Conservation (phyloP, 495 filamentous ascomycete species). For the Glonium stellatum region DNA sequence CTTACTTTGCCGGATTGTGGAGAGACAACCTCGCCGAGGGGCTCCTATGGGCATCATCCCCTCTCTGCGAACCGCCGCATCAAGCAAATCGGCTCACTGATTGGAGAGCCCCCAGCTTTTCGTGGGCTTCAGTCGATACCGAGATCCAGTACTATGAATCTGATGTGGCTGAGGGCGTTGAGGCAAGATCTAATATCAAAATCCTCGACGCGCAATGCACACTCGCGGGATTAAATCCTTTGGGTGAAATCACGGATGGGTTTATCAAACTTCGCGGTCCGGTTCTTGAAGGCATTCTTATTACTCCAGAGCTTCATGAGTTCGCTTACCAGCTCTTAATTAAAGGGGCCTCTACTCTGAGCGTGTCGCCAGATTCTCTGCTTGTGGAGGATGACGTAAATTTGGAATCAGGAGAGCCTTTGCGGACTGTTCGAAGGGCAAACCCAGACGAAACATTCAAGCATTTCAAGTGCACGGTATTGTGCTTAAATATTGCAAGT, state of each 20-base stretch:
- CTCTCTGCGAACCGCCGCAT: not conserved
- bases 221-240: not conserved
- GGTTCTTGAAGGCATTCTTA: not conserved
- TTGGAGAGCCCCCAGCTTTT: not conserved
- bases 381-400: not conserved
- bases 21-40: slow-evolving; percentile 13
- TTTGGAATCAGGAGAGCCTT: not conserved
- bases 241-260: not conserved
- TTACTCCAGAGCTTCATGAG: not conserved
- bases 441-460: not conserved
- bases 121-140: slow-evolving; percentile 2
- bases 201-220: not conserved
- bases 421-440: not conserved
- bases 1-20: slow-evolving; percentile 32
- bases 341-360: not conserved
- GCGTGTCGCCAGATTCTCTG: not conserved
- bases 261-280: not conserved
- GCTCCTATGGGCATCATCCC: slow-evolving; percentile 1
- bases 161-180: not conserved
- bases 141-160: not conserved
- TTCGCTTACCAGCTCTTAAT: not conserved
- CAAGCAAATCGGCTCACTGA: not conserved
- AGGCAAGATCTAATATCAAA: not conserved
- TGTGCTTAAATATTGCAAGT: not conserved
- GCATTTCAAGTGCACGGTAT: not conserved